Evolutionary conservation across 169 alveolate genomes (phyloP), one percentile per base, ranked within the genome.

Genomic region (Cryptosporidium ubiquitum): DNA sequence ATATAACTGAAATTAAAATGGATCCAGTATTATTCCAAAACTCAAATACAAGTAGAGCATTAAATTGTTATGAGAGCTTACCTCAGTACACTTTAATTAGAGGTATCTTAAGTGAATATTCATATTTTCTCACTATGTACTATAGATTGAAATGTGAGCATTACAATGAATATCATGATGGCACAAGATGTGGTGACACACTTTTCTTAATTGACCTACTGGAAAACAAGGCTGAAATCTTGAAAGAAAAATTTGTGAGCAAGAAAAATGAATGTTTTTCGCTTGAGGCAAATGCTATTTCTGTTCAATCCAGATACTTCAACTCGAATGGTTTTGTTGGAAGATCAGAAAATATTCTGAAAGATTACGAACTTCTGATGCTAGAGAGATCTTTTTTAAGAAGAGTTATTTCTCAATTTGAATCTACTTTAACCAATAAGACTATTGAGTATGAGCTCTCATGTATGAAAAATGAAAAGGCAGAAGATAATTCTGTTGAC

Each of bases 41-140:
- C 23, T 73, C 85, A 14, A 73, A 73, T 55, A 73, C 85, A 73
- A 73, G 85, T 26, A 73, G 40, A n/a, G 85, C 85, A 52, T 12
- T 73, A 10, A 14, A 57, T 52, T 73, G 85, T 73, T 73, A 73
- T 20, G 40, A 52, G 29, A 73, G 26, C n/a, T 57, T 73, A 23
- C 85, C 85, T 26, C 70, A 52, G 10, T 55, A 73, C 51, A 37
- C 49, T 31, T 9, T 73, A 9, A 49, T 73, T 4, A 73, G 52
- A 23, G 85, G 85, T 10, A 33, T 73, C 33, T 33, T 49, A 57
- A 73, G 47, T 29, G 85, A 73, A 16, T 73, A 73, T 40, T 49
- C 85, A 16, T 73, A 73, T 40, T 73, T 73, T 33, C 70, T 73
- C 0, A 49, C 47, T 4, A 0, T 55, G 33, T 73, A 18, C 51